Evolutionary conservation across 345 rosid genomes (phyloP).

Genomic region (Cardamine chenopodiifolia): DNA sequence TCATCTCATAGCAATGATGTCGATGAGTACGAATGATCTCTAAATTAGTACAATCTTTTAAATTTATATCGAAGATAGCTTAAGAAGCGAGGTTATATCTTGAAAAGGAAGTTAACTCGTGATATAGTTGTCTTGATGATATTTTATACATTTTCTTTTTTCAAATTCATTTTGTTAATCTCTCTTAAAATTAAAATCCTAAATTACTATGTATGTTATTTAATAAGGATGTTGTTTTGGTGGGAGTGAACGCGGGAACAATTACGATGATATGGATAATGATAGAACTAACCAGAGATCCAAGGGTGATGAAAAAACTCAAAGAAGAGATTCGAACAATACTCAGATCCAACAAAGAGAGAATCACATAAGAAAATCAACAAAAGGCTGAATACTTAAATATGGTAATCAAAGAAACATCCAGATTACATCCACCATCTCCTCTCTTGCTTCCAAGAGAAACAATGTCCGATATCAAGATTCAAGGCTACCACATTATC

Average conservation of each 20-base stretch:
- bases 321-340: slow-evolving; percentile 52
- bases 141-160: neutral
- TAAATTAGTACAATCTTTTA: neutral
- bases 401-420: slow-evolving; percentile 32
- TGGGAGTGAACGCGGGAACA: slow-evolving; percentile 48
- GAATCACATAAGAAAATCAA: slow-evolving; percentile 31
- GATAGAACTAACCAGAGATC: slow-evolving; percentile 53
- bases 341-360: slow-evolving; percentile 42
- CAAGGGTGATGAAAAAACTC: slow-evolving; percentile 53
- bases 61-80: neutral
- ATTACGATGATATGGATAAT: slow-evolving; percentile 55
- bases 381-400: slow-evolving; percentile 27
- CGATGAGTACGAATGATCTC: neutral
- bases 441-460: slow-evolving; percentile 33
- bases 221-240: slow-evolving; percentile 47
- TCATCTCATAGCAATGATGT: neutral
- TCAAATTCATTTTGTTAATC: neutral
- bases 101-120: neutral
- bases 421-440: slow-evolving; percentile 34
- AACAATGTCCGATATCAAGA: slow-evolving; percentile 28
- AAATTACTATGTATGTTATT: neutral
- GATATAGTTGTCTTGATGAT: neutral
- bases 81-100: neutral
- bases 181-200: neutral
- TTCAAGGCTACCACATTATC: slow-evolving; percentile 35